Evolutionary conservation across 495 filamentous ascomycete genomes (phyloP).

Genomic region (Tuber magnatum): DNA sequence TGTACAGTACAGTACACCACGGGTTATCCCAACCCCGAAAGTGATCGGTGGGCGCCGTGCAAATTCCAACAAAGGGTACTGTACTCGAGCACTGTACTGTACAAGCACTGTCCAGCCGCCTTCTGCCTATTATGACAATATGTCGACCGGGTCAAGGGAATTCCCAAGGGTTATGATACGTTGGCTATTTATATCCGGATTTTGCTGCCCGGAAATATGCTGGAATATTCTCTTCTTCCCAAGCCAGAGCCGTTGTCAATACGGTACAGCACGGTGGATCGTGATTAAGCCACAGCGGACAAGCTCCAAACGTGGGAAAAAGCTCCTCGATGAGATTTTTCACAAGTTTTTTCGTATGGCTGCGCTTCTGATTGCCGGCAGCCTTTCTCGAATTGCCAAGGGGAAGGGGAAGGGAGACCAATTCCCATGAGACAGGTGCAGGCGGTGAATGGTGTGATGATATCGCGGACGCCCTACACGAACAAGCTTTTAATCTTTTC

Average conservation of each 20-base stretch:
- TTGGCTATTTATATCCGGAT: conserved; percentile 1
- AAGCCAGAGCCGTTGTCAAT: neutral
- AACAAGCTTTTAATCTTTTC: neutral
- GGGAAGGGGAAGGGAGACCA: neutral
- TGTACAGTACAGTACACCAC: neutral
- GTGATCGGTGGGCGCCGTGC: neutral
- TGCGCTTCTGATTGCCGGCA: neutral
- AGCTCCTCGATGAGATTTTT: neutral
- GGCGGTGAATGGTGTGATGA: neutral
- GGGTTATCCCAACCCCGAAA: neutral
- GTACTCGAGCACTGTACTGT: neutral
- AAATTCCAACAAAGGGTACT: too few species aligned
- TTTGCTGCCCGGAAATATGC: neutral
- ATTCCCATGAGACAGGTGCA: neutral
- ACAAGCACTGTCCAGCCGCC: neutral
- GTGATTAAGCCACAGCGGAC: neutral
- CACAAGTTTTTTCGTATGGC: neutral
- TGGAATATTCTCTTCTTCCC: neutral
- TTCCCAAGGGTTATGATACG: neutral
- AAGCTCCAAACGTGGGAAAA: neutral
- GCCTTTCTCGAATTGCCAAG: neutral
- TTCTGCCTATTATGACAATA: neutral
- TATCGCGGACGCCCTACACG: neutral
- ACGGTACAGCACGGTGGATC: neutral
- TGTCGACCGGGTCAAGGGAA: neutral